Base-by-base conservation (phyloP, 2,329 filamentous ascomycete species). In the Plectosphaerella sp. region DNA sequence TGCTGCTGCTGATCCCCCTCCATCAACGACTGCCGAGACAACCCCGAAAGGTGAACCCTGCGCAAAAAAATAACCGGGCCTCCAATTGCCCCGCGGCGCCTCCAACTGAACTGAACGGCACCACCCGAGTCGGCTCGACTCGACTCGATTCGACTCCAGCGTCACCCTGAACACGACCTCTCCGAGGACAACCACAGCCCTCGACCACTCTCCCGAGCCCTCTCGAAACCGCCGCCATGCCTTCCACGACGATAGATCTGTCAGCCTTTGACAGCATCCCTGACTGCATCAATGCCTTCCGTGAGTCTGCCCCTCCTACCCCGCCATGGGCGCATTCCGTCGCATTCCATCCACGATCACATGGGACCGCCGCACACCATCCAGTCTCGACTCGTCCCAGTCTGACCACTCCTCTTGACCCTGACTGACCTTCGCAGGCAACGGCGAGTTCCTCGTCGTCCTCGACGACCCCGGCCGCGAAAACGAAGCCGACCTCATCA, bases 401-500 rank as follows among this genome's bases (percentile, higher is more conserved):
- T 7, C 28, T 33, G 22, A 22, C 22, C 22, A 22, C 5, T 22
- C 22, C 22, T 22, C 22, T 22, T 22, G n/a, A n/a, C n/a, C n/a
- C n/a, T 22, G 36, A 18, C 37, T 41, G 16, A 41, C 54, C 47
- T 43, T 12, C 49, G 7, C 58, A 89, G 86, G 78, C 64, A 82
- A 85, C 71, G 91, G 91, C 70, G 86, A 97, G 67, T 97, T 97
- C 79, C 87, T 99, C 67, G 85, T 99, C 56, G 93, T 97, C 37
- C 89, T 99, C 64, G 94, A 99, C 76, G 89, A 90, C 61, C 85
- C 91, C 58, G 83, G 86, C 57, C 92, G 94, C 70, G 94, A 99
- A 72, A 99, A 99, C 71, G 94, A 99, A 80, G 94, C 92, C 70
- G 94, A 99, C 74, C 83, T 99, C 47, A 97, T 97, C 71, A 95